Percentiles rank a stretch among this genome's conserved stretches.
These are phyloP conservation scores for Babesia ovis DNA, from an alignment of 169 alveolate genomes.

Conservation along the genomic window DNA sequence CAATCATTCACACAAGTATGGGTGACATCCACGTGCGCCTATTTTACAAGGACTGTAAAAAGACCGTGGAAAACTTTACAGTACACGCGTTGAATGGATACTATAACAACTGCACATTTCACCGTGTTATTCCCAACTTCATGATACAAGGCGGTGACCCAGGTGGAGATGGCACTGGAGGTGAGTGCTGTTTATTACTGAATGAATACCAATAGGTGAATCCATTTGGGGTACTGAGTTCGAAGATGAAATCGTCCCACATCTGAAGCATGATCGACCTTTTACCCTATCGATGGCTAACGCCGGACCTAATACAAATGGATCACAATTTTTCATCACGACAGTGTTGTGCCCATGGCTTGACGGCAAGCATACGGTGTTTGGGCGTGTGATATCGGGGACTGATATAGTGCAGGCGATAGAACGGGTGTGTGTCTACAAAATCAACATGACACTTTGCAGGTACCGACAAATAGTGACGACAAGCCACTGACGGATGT, in stretches of 20 bases:
- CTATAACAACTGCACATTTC: constrained; percentile 81
- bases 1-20: constrained; percentile 93
- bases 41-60: constrained; percentile 90
- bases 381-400: constrained; percentile 95
- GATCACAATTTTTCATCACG: constrained; percentile 97
- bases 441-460: background rate
- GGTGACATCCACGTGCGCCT: constrained; percentile 96
- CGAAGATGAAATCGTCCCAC: constrained; percentile 94
- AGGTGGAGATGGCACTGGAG: constrained; percentile 99
- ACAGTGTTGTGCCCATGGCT: constrained; percentile 96
- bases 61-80: constrained; percentile 95
- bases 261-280: constrained; percentile 92
- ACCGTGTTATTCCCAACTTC: constrained; percentile 92
- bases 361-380: constrained; percentile 97
- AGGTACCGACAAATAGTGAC: constrained; percentile 75
- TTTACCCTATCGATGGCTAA: constrained; percentile 98
- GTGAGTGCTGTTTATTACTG: constrained; percentile 61
- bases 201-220: constrained; percentile 83
- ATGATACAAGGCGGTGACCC: constrained; percentile 99
- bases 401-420: constrained; percentile 90
- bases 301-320: constrained; percentile 97
- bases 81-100: constrained; percentile 93
- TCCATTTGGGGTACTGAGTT: constrained; percentile 93
- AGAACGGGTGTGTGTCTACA: constrained; percentile 78
- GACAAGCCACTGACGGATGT: constrained; percentile 77